phyloP scores from a whole-genome alignment of 805 yeast genomes.

The Alloascoidea hylecoeti region DNA sequence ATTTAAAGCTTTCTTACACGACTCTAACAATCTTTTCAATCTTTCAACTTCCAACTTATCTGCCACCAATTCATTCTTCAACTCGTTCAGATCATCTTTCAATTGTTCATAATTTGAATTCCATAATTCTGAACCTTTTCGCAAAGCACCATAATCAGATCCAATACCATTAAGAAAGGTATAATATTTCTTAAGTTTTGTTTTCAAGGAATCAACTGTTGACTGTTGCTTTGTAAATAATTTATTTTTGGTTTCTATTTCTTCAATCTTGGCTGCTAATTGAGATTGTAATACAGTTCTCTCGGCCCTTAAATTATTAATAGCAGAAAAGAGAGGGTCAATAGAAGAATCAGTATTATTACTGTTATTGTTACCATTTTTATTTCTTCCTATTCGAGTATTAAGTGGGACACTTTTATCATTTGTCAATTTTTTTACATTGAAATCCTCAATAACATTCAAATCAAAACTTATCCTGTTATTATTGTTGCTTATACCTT shows the following conservation, averaged over 20 bases:
- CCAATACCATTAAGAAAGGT: background rate
- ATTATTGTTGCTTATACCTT: too few relatives aligned
- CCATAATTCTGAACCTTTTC: background rate
- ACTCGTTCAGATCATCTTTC: background rate
- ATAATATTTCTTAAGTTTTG: background rate
- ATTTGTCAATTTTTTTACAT: too few relatives aligned
- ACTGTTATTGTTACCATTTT: too few relatives aligned
- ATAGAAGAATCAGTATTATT: background rate
- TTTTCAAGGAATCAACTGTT: background rate
- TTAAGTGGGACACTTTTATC: too few relatives aligned
- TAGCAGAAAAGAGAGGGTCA: constrained; percentile 1
- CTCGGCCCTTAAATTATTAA: background rate
- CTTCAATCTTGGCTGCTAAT: background rate
- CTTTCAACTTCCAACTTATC: background rate
- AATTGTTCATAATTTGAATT: background rate
- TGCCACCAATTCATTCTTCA: background rate
- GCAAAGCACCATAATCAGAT: background rate
- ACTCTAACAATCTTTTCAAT: background rate
- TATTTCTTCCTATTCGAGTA: too few relatives aligned
- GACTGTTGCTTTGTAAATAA: background rate
- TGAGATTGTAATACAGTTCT: background rate
- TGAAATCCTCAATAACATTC: too few relatives aligned
- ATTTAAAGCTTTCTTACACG: background rate
- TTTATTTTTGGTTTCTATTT: background rate
- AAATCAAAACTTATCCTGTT: too few relatives aligned